Base-by-base conservation (phyloP, 208 protist species). In the Blechomonas ayalai region DNA sequence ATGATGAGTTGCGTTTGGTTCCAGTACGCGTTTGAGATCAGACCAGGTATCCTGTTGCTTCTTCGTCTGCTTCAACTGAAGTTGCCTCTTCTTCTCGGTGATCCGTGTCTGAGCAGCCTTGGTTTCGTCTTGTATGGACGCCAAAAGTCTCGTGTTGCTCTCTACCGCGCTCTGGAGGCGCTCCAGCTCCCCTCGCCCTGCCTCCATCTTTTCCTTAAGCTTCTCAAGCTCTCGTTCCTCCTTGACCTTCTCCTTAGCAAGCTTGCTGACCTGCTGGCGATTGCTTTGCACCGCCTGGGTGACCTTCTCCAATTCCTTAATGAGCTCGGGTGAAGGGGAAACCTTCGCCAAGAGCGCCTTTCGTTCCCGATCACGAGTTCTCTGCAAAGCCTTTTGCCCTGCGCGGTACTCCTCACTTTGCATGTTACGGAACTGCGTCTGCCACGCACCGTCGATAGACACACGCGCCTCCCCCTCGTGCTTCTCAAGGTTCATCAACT, bases 331-430 rank as follows among this genome's bases (percentile, higher is more conserved):
- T n/a, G 68, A 63, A 0, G 82, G 77, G 8, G 67, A 65, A 13
- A 66, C 74, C 57, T 79, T 82, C 15, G 70, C 54, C 31, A 86
- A 53, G 36, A 70, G 51, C 28, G 52, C 55, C 63, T 83, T 73
- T 15, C 75, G 78, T 46, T 85, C 72, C 7, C 77, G 73, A 20
- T 86, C 82, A 39, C 74, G 66, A 16, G 56, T 66, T 16, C 59
- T 63, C 39, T 76, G 82, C 35, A 55, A 34, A 15, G 75, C 76
- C 36, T 53, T 49, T 47, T 79, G 74, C 24, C 62, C 67, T 10
- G 48, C 55, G 34, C 72, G 73, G 46, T 20, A 48, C 42, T 71
- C 59, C 27, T 82, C 77, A 42, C 74, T 76, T 46, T 70, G 50
- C 34, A 85, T 29, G 15, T 71, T 59, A 10, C 54, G 46, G 29